Evolutionary conservation across 805 yeast genomes (phyloP).

Genomic region (Clavispora santaluciae): DNA sequence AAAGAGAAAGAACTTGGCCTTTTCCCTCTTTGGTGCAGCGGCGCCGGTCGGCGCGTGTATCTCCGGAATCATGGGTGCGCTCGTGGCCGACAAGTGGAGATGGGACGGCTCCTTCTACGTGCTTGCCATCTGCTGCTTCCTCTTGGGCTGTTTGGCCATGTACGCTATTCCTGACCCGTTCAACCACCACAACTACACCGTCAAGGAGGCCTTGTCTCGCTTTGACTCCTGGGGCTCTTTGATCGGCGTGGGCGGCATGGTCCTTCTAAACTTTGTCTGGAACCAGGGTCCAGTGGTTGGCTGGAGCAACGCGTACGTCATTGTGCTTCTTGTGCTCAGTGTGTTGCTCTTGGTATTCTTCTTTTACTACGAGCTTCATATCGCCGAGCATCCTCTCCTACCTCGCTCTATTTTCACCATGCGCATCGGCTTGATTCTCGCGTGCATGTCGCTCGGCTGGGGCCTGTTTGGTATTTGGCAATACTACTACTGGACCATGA

Average conservation of each 20-base stretch:
- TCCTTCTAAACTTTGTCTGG: conserved; percentile 64
- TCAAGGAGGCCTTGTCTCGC: conserved; percentile 9
- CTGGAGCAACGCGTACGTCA: conserved; percentile 57
- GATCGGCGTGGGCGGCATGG: conserved; percentile 55
- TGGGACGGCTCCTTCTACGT: conserved; percentile 64
- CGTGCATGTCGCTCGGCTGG: conserved; percentile 62
- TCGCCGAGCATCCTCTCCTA: conserved; percentile 46
- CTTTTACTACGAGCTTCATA: conserved; percentile 42
- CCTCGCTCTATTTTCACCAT: conserved; percentile 46
- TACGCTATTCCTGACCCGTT: conserved; percentile 33
- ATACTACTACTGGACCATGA: conserved; percentile 54
- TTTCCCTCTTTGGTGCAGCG: conserved; percentile 52
- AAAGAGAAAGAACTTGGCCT: conserved; percentile 46
- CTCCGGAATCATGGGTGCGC: conserved; percentile 50
- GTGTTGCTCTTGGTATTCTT: conserved; percentile 38
- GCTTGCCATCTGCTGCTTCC: conserved; percentile 35
- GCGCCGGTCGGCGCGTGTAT: conserved; percentile 61
- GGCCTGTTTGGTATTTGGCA: conserved; percentile 72
- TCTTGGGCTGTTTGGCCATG: conserved; percentile 27
- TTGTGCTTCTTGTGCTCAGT: conserved; percentile 52
- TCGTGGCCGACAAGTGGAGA: conserved; percentile 41
- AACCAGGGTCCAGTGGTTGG: conserved; percentile 74
- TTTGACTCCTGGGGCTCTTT: conserved; percentile 40
- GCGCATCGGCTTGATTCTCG: conserved; percentile 45
- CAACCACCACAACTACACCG: conserved; percentile 12